These are phyloP conservation scores for Cordyceps fumosorosea DNA, from an alignment of 2,329 filamentous ascomycete genomes.

Conservation along the genomic window DNA sequence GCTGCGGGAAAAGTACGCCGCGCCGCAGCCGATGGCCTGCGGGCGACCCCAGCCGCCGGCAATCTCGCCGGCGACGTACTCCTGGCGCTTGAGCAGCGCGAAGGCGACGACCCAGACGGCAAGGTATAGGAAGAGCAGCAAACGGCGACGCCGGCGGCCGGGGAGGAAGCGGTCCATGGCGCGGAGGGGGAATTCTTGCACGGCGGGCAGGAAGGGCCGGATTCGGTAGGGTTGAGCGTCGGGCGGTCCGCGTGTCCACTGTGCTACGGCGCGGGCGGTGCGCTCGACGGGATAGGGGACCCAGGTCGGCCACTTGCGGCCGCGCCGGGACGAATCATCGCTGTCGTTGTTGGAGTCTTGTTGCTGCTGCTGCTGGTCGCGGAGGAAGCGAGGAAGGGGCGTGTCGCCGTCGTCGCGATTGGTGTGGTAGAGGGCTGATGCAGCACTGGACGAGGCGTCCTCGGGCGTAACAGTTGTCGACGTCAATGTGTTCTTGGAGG, in stretches of 20 bases:
- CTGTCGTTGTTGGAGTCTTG: neutral
- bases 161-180: conserved; percentile 59
- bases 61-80: conserved; percentile 53
- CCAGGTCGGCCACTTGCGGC: conserved; percentile 47
- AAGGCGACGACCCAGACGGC: conserved; percentile 65
- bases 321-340: conserved; percentile 14
- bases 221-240: conserved; percentile 44
- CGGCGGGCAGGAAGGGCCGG: conserved; percentile 52
- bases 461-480: conserved; percentile 7
- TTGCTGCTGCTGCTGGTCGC: conserved; percentile 33
- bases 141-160: conserved; percentile 49
- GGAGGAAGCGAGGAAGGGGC: conserved; percentile 54
- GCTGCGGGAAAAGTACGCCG: conserved; percentile 62
- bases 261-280: conserved; percentile 32
- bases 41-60: conserved; percentile 62
- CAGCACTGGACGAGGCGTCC: conserved; percentile 12
- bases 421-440: conserved; percentile 14
- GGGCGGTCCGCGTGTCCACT: conserved; percentile 52
- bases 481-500: conserved; percentile 1
- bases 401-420: conserved; percentile 18
- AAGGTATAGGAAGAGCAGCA: conserved; percentile 53
- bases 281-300: conserved; percentile 50
- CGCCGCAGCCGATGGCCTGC: conserved; percentile 57
- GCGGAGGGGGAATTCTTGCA: conserved; percentile 61
- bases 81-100: conserved; percentile 59